Evolutionary conservation across 176 grass and related monocot species (phyloP), one percentile per base, ranked within the genome.

Genomic region (Avena sativa): DNA sequence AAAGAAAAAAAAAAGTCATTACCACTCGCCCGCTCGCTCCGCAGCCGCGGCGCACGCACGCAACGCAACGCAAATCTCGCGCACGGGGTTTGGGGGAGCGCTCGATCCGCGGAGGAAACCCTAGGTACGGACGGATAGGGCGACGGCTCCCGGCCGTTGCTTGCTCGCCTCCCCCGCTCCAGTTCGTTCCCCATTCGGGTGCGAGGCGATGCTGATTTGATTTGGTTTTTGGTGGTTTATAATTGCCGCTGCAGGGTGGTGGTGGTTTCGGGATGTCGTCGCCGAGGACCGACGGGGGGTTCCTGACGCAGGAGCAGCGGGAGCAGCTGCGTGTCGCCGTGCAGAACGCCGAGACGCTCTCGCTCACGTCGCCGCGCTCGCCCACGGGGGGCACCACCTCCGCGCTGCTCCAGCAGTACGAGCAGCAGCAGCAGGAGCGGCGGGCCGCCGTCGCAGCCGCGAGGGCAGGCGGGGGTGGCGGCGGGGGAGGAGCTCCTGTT

Each of bases 291-390:
- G 97, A 94, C 14, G 73, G 14, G 36, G 97, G 97, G 71, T 98
- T 98, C 76, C 85, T 98, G 80, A 98, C 97, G 23, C 94, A 96
- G 66, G 84, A 93, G 67, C 97, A 98, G 92, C 86, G 97, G 86
- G 89, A 96, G 89, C 79, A 89, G 85, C 85, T 99, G 85, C 95
- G 93, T 81, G 79, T 96, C 71, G 97, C 97, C 30, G 92, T 92
- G 74, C 90, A 94, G 79, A 91, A 98, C 81, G 93, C 94, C 12
- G 97, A 96, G 87, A 90, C 93, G 64, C 81, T 96, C 65, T 98
- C 92, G 61, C 91, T 91, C 11, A 65, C 93, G 7, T 93, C 91
- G 3, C 92, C 96, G 77, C 88, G 89, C 76, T 95, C 96, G 49
- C 94, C 97, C 6, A 88, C 84, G 51, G 89, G 81, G 50, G 76